These are phyloP conservation scores for Russula griseocarnosa DNA, from an alignment of 768 basidiomycete species.

Conservation along the genomic window DNA sequence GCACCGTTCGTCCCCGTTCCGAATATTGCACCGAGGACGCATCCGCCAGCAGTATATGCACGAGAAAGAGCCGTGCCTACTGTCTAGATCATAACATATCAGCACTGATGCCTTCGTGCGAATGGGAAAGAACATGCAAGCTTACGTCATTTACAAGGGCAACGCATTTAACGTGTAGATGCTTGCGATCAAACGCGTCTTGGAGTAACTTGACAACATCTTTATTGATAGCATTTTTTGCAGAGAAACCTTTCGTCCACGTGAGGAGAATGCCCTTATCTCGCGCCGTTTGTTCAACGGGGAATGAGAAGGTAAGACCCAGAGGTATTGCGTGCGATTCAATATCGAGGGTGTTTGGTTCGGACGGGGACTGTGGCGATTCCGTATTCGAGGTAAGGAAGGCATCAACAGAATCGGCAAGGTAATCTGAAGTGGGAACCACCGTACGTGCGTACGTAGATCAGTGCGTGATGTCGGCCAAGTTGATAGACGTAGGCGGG, in stretches of 20 bases:
- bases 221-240: conserved; percentile 82
- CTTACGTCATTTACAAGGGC: conserved; percentile 93
- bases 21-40: conserved; percentile 87
- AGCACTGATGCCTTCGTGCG: neutral
- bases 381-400: conserved; percentile 68
- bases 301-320: conserved; percentile 96
- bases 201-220: conserved; percentile 89
- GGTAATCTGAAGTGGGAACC: conserved; percentile 64
- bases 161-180: conserved; percentile 85
- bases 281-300: conserved; percentile 93
- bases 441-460: neutral
- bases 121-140: conserved; percentile 16
- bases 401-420: conserved; percentile 93
- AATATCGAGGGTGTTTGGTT: conserved; percentile 38
- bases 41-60: conserved; percentile 90
- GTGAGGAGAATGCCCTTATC: conserved; percentile 86
- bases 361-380: neutral
- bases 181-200: conserved; percentile 87
- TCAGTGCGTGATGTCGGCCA: neutral
- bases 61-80: conserved; percentile 92
- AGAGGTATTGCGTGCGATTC: conserved; percentile 48
- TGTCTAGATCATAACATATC: conserved; percentile 50
- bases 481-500: neutral
- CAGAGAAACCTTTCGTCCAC: conserved; percentile 96
- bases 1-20: conserved; percentile 99